phyloP scores from a whole-genome alignment of 768 basidiomycete genomes.

The Tephrocybe sp. region DNA sequence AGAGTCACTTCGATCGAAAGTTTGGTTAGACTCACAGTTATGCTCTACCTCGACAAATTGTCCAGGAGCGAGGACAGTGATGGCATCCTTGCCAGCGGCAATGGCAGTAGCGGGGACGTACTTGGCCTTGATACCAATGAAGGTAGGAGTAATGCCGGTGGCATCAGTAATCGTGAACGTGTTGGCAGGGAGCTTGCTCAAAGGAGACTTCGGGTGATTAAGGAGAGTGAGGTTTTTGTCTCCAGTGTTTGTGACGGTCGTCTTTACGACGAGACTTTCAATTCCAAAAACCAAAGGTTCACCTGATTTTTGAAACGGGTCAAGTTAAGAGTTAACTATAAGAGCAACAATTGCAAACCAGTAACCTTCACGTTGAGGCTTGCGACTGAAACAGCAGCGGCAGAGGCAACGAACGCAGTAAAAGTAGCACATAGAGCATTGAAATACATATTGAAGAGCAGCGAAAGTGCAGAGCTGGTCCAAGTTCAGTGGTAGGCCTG shows the following conservation, averaged over 20 bases:
- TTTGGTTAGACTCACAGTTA: conserved; percentile 34
- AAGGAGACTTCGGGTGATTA: conserved; percentile 41
- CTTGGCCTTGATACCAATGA: conserved; percentile 45
- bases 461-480: too few species aligned
- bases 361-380: too few species aligned
- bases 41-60: conserved; percentile 35
- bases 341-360: too few species aligned
- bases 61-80: conserved; percentile 42
- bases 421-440: too few species aligned
- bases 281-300: conserved; percentile 33
- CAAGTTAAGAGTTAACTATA: too few species aligned
- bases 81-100: conserved; percentile 24
- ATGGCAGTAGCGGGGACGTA: conserved; percentile 37
- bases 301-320: conserved; percentile 28
- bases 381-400: too few species aligned
- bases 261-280: conserved; percentile 37
- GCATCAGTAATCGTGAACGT: conserved; percentile 39
- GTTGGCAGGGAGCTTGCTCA: conserved; percentile 40
- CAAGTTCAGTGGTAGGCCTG: too few species aligned
- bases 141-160: conserved; percentile 34
- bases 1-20: too few species aligned
- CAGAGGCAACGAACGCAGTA: too few species aligned
- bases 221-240: conserved; percentile 46
- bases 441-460: too few species aligned
- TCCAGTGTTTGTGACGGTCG: conserved; percentile 46